phyloP scores from a whole-genome alignment of 2,329 filamentous ascomycete genomes.

The Penicillium sp. region DNA sequence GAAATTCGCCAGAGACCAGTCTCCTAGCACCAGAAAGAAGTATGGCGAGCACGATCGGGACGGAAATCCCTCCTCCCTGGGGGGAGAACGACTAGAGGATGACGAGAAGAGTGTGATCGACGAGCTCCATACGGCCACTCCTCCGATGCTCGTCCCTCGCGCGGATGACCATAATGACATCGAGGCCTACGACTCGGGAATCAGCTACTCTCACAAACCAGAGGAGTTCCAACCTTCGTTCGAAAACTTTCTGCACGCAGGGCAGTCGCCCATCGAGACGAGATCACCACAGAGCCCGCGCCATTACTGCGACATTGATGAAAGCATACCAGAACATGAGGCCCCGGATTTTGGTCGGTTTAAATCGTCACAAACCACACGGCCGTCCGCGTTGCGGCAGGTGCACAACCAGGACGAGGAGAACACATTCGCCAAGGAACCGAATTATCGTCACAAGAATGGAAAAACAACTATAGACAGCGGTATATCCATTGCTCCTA shows the following conservation, averaged over 20 bases:
- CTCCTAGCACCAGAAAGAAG: conserved; percentile 23
- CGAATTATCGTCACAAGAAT: conserved; percentile 19
- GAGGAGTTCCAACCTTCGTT: conserved; percentile 37
- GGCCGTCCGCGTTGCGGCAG: conserved; percentile 32
- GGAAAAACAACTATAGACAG: conserved; percentile 24
- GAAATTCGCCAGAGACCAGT: conserved; percentile 27
- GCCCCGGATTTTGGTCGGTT: conserved; percentile 19
- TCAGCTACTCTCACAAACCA: conserved; percentile 34
- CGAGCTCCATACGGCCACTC: conserved; percentile 39
- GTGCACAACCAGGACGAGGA: conserved; percentile 33
- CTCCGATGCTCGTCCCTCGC: conserved; percentile 44
- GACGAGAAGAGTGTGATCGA: conserved; percentile 36
- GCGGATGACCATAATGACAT: conserved; percentile 30
- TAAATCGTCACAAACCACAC: conserved; percentile 26
- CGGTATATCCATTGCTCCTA: conserved; percentile 16
- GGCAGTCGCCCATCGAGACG: conserved; percentile 42
- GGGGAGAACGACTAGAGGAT: conserved; percentile 31
- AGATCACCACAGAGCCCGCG: conserved; percentile 39
- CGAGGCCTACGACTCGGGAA: conserved; percentile 22
- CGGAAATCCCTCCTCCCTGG: not conserved
- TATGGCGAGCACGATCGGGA: conserved; percentile 16
- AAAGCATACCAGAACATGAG: conserved; percentile 34
- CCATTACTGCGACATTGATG: conserved; percentile 33
- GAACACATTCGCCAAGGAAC: conserved; percentile 16
- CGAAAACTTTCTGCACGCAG: conserved; percentile 39